Conservation (phyloP, 768 basidiomycete genomes). For the Psilocybe azurescens region DNA sequence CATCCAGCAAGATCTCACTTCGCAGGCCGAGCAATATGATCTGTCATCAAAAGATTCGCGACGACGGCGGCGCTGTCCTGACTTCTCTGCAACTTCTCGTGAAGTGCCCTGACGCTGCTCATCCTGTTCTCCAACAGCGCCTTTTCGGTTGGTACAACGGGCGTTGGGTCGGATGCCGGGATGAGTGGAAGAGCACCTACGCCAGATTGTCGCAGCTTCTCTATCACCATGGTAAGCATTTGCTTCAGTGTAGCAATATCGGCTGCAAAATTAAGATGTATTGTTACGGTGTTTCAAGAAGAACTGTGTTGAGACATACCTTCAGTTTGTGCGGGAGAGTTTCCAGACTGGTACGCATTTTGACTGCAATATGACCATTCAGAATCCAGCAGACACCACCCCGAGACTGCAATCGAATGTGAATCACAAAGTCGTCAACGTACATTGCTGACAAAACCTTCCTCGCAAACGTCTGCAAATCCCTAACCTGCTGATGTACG, state of each 20-base stretch:
- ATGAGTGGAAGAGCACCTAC: constrained; percentile 68
- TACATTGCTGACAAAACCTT: too few relatives aligned
- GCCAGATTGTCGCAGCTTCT: constrained; percentile 61
- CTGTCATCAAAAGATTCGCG: constrained; percentile 36
- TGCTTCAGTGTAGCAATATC: constrained; percentile 58
- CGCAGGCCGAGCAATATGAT: constrained; percentile 3
- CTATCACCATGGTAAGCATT: constrained; percentile 47
- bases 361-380: constrained; percentile 28
- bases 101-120: constrained; percentile 47
- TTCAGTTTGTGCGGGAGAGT: constrained; percentile 58
- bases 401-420: too few relatives aligned
- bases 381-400: too few relatives aligned
- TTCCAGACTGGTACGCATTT: constrained; percentile 63
- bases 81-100: constrained; percentile 55
- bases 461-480: too few relatives aligned
- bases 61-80: constrained; percentile 64
- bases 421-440: too few relatives aligned
- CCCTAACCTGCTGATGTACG: too few relatives aligned
- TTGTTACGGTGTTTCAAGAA: not conserved
- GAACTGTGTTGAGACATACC: constrained; percentile 36
- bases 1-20: not conserved
- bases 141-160: constrained; percentile 42
- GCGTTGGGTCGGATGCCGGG: constrained; percentile 14
- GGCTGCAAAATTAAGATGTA: constrained; percentile 33
- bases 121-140: constrained; percentile 48